Percentiles rank a stretch among this genome's conserved stretches.
Evolutionary conservation across 2,329 filamentous ascomycete species (phyloP).

Genomic region (Triangularia setosa): DNA sequence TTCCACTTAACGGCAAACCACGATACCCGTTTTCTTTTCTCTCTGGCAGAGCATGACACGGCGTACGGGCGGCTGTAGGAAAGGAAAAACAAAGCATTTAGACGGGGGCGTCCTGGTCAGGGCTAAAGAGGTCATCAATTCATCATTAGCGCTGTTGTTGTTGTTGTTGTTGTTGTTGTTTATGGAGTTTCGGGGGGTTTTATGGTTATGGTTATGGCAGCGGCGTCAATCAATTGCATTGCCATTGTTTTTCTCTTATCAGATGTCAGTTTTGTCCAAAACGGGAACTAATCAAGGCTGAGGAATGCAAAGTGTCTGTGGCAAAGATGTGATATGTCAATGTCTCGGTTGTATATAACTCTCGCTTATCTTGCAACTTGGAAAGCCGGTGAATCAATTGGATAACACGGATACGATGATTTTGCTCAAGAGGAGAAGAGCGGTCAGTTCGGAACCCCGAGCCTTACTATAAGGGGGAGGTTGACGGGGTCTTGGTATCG

Average conservation of each 20-base stretch:
- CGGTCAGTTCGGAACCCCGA: neutral
- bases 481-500: neutral
- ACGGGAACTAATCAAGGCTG: neutral
- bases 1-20: neutral
- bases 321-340: neutral
- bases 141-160: neutral
- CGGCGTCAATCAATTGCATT: neutral
- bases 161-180: too few species aligned
- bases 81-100: neutral
- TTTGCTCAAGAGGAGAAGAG: neutral
- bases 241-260: neutral
- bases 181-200: neutral
- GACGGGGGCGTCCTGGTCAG: neutral
- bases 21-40: neutral
- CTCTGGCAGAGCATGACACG: neutral
- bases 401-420: neutral
- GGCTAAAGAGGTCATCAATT: neutral
- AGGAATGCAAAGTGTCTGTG: neutral
- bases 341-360: neutral
- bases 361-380: neutral
- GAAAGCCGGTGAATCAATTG: neutral
- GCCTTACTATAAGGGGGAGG: neutral
- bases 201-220: neutral
- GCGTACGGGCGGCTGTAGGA: neutral
- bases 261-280: neutral